These are phyloP conservation scores for Bombardia bombarda DNA, from an alignment of 495 filamentous ascomycete species.

Conservation along the genomic window DNA sequence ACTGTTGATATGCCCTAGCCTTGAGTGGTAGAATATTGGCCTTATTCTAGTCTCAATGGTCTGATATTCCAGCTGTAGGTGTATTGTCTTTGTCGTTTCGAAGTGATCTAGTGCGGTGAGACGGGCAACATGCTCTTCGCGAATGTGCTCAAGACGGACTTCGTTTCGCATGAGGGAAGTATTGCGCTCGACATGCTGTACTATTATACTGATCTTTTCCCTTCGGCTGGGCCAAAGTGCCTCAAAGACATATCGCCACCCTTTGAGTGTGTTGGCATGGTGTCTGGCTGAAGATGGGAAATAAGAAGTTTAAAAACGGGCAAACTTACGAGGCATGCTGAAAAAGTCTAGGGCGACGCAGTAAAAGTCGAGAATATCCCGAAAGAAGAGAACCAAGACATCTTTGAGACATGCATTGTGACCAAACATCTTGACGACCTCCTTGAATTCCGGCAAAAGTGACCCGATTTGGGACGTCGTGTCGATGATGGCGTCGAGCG, in stretches of 20 bases:
- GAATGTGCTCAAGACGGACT: neutral
- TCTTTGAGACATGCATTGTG: slow-evolving; percentile 9
- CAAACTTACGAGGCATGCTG: neutral
- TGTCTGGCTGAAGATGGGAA: no score
- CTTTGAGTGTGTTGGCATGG: no score
- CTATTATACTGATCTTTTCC: neutral
- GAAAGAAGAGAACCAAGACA: slow-evolving; percentile 22
- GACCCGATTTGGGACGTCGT: slow-evolving; percentile 9
- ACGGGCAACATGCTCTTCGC: neutral
- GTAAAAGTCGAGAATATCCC: slow-evolving; percentile 28
- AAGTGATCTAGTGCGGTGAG: neutral
- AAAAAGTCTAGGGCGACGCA: slow-evolving; percentile 20
- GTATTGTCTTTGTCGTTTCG: neutral
- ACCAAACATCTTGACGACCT: neutral
- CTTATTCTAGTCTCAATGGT: neutral
- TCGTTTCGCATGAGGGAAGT: neutral
- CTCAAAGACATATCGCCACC: neutral
- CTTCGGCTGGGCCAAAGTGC: neutral
- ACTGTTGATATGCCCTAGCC: neutral
- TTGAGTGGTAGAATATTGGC: neutral
- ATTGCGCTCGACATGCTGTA: slow-evolving; percentile 8
- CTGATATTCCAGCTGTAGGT: neutral
- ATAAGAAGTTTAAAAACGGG: no score
- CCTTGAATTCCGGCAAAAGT: slow-evolving; percentile 4
- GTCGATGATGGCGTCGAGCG: slow-evolving; percentile 19